phyloP scores from a whole-genome alignment of 1,284 basidiomycete species.

The Pseudozyma flocculosa region DNA sequence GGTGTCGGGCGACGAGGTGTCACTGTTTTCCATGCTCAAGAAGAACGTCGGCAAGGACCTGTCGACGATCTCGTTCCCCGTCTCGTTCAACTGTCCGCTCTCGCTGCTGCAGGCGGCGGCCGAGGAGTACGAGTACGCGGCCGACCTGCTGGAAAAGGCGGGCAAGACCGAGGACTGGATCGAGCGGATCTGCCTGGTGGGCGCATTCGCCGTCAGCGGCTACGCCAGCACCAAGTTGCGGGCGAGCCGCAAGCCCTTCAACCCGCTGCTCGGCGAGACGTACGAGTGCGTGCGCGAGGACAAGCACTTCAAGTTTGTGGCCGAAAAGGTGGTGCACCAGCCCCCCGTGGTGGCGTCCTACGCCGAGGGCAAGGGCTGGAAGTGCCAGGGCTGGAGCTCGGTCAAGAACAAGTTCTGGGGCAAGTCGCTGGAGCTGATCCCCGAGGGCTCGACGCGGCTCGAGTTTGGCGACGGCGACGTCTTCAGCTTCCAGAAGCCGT shows the following conservation, averaged over 20 bases:
- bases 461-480: conserved; percentile 53
- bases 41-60: conserved; percentile 71
- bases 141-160: conserved; percentile 53
- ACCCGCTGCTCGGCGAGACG: conserved; percentile 57
- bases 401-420: conserved; percentile 59
- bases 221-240: conserved; percentile 54
- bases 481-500: conserved; percentile 49
- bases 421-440: conserved; percentile 55
- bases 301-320: conserved; percentile 47
- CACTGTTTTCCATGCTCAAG: conserved; percentile 79
- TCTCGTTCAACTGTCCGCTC: conserved; percentile 58
- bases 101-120: conserved; percentile 54
- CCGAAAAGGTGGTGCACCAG: conserved; percentile 57
- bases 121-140: conserved; percentile 57
- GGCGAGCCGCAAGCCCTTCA: conserved; percentile 56
- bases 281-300: conserved; percentile 56
- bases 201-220: conserved; percentile 52
- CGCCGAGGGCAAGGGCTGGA: conserved; percentile 54
- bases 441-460: conserved; percentile 43
- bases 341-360: conserved; percentile 53
- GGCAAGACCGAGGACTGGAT: conserved; percentile 44
- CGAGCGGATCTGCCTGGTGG: conserved; percentile 49
- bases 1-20: conserved; percentile 74
- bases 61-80: conserved; percentile 57
- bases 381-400: conserved; percentile 39